Evolutionary conservation across 1,139 yeast genomes (phyloP).

Genomic region (Yamadazyma conglobata): DNA sequence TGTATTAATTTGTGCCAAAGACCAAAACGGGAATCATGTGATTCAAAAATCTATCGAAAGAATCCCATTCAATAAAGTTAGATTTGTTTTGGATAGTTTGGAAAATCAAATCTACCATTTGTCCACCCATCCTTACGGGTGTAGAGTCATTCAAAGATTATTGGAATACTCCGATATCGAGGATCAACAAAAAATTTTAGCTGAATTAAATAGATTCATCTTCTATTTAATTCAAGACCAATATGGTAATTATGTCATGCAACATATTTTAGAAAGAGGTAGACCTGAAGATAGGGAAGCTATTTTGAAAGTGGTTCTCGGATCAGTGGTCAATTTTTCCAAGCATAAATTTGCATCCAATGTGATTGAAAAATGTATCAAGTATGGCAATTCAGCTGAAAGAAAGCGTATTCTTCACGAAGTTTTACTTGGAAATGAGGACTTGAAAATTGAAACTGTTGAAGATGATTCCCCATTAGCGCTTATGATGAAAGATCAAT

Average conservation of each 20-base stretch:
- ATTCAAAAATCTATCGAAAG: constrained; percentile 91
- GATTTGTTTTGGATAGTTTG: constrained; percentile 71
- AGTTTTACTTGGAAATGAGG: constrained; percentile 53
- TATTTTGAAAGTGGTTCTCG: constrained; percentile 40
- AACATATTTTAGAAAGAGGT: constrained; percentile 87
- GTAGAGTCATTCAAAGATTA: constrained; percentile 91
- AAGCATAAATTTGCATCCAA: constrained; percentile 97
- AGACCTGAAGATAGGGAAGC: constrained; percentile 43
- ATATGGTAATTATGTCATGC: constrained; percentile 96
- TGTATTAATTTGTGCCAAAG: constrained; percentile 79
- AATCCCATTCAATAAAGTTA: constrained; percentile 68
- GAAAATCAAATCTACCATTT: constrained; percentile 80
- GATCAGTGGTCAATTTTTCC: constrained; percentile 74
- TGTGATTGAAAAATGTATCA: constrained; percentile 91
- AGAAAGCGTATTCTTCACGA: constrained; percentile 59
- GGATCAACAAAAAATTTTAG: constrained; percentile 64
- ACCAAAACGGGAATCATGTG: constrained; percentile 97
- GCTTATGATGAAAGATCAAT: constrained; percentile 95
- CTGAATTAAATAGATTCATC: constrained; percentile 69
- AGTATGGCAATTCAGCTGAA: constrained; percentile 64
- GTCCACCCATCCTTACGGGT: constrained; percentile 95
- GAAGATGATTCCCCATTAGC: constrained; percentile 65
- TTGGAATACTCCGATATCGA: constrained; percentile 67
- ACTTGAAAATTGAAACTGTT: constrained; percentile 37
- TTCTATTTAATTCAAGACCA: constrained; percentile 88